A percentile compares a stretch with the other conserved stretches of the same genome.
Evolutionary conservation across 306 rosid species (phyloP).

Genomic region (Fagus sylvatica): DNA sequence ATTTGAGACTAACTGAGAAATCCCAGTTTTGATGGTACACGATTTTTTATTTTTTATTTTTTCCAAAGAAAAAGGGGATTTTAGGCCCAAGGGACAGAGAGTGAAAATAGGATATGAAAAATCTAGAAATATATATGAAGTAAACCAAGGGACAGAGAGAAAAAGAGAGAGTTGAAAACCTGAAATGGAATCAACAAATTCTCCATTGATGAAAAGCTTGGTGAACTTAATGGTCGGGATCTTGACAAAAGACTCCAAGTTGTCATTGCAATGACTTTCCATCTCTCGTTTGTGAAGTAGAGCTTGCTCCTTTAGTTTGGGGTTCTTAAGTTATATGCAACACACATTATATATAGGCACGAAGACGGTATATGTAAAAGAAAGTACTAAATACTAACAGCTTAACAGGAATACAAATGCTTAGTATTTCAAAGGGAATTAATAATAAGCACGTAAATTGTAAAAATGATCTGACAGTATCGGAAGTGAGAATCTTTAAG

Average conservation of each 20-base stretch:
- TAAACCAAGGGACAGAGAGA: neutral
- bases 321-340: neutral
- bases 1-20: neutral
- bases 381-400: neutral
- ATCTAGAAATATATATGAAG: neutral
- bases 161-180: conserved; percentile 33
- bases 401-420: too few relatives aligned
- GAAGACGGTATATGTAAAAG: too few relatives aligned
- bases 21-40: too few relatives aligned
- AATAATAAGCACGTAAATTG: too few relatives aligned
- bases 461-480: too few relatives aligned
- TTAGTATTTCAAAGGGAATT: too few relatives aligned
- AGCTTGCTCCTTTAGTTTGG: neutral
- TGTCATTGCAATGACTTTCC: conserved; percentile 38
- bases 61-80: neutral
- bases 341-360: neutral
- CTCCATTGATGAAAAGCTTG: conserved; percentile 89
- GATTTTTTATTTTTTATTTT: too few relatives aligned
- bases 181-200: conserved; percentile 73
- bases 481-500: too few relatives aligned
- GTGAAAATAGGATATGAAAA: neutral
- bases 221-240: conserved; percentile 70
- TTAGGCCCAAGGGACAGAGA: neutral
- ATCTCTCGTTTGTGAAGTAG: conserved; percentile 24
- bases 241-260: conserved; percentile 22